Evolutionary conservation across 139 green algal species (phyloP).

Genomic region (Picochlorum sp.): DNA sequence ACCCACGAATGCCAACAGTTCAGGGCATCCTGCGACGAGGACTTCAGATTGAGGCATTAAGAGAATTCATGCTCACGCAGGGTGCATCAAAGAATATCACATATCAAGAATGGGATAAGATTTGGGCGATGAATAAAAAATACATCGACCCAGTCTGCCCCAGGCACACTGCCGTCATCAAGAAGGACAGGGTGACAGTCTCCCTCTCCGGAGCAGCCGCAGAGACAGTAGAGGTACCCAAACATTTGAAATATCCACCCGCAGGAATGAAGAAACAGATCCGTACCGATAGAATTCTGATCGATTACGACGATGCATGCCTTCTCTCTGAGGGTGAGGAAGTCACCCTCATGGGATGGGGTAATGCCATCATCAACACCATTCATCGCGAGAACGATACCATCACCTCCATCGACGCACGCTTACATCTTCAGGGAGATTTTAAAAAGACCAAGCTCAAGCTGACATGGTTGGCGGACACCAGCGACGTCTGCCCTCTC

Average conservation of each 20-base stretch:
- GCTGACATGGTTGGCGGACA: slow-evolving; percentile 88
- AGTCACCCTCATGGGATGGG: slow-evolving; percentile 98
- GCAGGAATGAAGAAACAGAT: slow-evolving; percentile 68
- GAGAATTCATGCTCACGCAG: slow-evolving; percentile 95
- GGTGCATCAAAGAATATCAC: slow-evolving; percentile 88
- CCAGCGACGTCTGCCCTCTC: slow-evolving; percentile 34
- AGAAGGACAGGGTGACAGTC: slow-evolving; percentile 42
- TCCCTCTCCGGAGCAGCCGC: slow-evolving; percentile 46
- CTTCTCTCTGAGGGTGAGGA: slow-evolving; percentile 73
- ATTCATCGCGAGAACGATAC: slow-evolving; percentile 7
- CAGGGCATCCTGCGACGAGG: slow-evolving; percentile 47
- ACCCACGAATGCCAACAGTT: slow-evolving; percentile 96
- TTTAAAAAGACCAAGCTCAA: slow-evolving; percentile 96
- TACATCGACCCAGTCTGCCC: slow-evolving; percentile 74
- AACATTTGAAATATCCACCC: slow-evolving; percentile 86
- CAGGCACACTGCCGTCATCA: slow-evolving; percentile 79
- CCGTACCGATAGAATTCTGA: slow-evolving; percentile 41
- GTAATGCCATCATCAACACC: slow-evolving; percentile 78
- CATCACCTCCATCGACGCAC: slow-evolving; percentile 16
- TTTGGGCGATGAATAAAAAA: slow-evolving; percentile 98
- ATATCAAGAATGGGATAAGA: slow-evolving; percentile 95
- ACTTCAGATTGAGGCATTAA: slow-evolving; percentile 59
- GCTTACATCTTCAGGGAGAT: slow-evolving; percentile 80
- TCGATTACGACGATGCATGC: slow-evolving; percentile 83
- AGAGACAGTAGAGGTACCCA: slow-evolving; percentile 49